These are phyloP conservation scores for Suillus hirtellus DNA, from an alignment of 768 basidiomycete genomes.

Conservation along the genomic window DNA sequence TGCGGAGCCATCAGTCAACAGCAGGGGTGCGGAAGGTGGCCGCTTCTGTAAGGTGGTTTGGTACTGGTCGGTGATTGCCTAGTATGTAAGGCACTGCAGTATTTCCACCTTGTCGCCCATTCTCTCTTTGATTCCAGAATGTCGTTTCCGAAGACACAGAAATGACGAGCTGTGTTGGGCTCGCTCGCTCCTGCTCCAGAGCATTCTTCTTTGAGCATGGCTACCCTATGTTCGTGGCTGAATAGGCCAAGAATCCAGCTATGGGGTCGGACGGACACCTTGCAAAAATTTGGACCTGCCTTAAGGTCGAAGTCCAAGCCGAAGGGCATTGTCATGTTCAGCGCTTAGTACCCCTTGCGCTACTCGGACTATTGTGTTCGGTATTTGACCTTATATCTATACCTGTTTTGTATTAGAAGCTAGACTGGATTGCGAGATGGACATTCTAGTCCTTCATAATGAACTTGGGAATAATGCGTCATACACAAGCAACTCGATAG, in stretches of 20 bases:
- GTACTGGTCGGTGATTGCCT: neutral
- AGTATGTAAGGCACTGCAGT: neutral
- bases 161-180: conserved; percentile 55
- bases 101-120: neutral
- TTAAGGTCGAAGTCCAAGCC: too few relatives aligned
- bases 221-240: conserved; percentile 46
- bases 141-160: conserved; percentile 34
- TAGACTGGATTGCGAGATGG: neutral
- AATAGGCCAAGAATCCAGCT: neutral
- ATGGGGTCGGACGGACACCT: conserved; percentile 54
- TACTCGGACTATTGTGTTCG: conserved; percentile 63
- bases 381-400: conserved; percentile 31
- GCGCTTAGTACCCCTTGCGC: too few relatives aligned
- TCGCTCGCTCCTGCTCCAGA: conserved; percentile 53
- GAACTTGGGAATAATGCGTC: neutral
- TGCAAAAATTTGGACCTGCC: conserved; percentile 41
- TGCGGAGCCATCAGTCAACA: neutral
- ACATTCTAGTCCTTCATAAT: neutral
- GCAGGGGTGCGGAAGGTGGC: neutral
- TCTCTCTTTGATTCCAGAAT: neutral
- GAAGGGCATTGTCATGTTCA: too few relatives aligned
- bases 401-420: neutral
- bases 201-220: conserved; percentile 67
- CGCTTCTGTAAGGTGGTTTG: neutral
- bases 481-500: conserved; percentile 1